A percentile compares a stretch with the other conserved stretches of the same genome.
phyloP scores from a whole-genome alignment of 2,329 filamentous ascomycete genomes.

The Fusarium nygamai region DNA sequence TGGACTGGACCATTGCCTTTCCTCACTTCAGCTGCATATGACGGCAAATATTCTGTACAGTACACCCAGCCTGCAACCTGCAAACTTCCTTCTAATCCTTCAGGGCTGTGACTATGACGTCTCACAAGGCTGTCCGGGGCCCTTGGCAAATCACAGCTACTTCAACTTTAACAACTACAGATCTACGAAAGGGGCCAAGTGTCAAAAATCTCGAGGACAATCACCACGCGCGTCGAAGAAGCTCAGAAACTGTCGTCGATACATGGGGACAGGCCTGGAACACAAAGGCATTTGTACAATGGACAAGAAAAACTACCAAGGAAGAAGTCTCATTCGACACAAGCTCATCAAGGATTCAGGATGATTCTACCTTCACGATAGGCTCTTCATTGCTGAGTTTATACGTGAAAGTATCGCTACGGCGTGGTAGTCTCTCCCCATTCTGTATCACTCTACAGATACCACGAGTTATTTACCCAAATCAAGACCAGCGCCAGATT shows the following conservation, averaged over 20 bases:
- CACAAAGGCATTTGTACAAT: neutral
- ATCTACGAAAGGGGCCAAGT: fast-evolving
- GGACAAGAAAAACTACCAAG: neutral
- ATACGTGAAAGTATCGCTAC: neutral
- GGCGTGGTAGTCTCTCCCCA: neutral
- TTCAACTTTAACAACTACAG: too few species aligned
- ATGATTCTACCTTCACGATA: neutral
- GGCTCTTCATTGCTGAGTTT: neutral
- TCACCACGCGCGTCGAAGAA: fast-evolving
- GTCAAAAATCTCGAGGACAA: fast-evolving
- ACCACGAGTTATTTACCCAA: neutral
- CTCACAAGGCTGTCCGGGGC: fast-evolving
- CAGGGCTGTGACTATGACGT: neutral
- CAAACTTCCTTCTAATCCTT: neutral
- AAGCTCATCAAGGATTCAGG: fast-evolving
- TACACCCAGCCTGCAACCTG: neutral
- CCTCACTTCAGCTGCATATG: conserved; percentile 17
- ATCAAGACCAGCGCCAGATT: neutral
- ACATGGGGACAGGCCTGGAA: neutral
- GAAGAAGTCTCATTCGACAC: neutral
- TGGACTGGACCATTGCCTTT: neutral
- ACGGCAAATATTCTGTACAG: conserved; percentile 7
- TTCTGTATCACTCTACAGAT: neutral
- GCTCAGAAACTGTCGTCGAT: neutral
- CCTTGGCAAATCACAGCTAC: fast-evolving